phyloP scores from a whole-genome alignment of 225 moss, liverwort and hornwort species.

The Takakia lepidozioides region DNA sequence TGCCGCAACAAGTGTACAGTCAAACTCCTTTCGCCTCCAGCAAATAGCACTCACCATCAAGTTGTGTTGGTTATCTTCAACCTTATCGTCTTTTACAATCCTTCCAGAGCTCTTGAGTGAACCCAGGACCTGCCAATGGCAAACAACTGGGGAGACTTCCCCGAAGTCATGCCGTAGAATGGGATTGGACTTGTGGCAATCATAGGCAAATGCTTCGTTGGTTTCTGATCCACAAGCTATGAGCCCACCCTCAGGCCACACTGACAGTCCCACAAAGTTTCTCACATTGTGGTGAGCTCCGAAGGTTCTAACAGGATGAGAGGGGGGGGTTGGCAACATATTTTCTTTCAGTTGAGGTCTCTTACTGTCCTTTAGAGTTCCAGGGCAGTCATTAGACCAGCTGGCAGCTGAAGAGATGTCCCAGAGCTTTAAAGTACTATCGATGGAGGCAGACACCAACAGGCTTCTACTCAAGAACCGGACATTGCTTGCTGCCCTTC shows the following conservation, averaged over 20 bases:
- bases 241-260: slow-evolving; percentile 46
- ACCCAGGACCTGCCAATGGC: too few species aligned
- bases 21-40: slow-evolving; percentile 57
- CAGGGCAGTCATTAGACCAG: too few species aligned
- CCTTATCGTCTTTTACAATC: too few species aligned
- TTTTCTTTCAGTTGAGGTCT: too few species aligned
- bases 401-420: slow-evolving; percentile 22
- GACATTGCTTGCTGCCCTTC: slow-evolving; percentile 74
- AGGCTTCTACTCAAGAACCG: slow-evolving; percentile 50
- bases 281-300: slow-evolving; percentile 60
- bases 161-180: slow-evolving; percentile 40
- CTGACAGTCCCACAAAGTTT: slow-evolving; percentile 78
- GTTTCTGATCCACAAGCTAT: slow-evolving; percentile 91
- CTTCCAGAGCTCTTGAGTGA: too few species aligned
- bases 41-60: slow-evolving; percentile 80
- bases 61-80: background rate
- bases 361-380: too few species aligned
- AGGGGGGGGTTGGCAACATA: too few species aligned
- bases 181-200: slow-evolving; percentile 21
- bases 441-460: slow-evolving; percentile 77
- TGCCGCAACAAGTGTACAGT: slow-evolving; percentile 74
- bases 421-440: slow-evolving; percentile 88
- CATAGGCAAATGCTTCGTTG: slow-evolving; percentile 66
- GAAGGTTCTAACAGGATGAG: slow-evolving; percentile 35
- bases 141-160: too few species aligned